Percentiles rank a stretch among this genome's conserved stretches.
These are phyloP conservation scores for Daldinia decipiens DNA, from an alignment of 495 filamentous ascomycete genomes.

Conservation along the genomic window DNA sequence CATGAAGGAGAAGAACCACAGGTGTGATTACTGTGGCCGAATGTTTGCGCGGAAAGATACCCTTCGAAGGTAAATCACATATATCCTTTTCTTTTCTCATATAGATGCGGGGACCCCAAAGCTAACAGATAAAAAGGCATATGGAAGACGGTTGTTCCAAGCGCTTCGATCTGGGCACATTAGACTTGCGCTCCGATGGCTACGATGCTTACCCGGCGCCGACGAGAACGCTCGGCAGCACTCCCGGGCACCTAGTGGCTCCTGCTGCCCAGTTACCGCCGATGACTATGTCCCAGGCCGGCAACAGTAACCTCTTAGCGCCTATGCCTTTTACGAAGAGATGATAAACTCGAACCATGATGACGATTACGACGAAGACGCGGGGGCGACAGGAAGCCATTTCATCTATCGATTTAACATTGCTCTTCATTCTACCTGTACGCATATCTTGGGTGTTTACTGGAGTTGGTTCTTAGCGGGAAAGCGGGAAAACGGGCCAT, in stretches of 20 bases:
- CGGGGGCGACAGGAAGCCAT: constrained; percentile 16
- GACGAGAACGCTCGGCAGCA: constrained; percentile 43
- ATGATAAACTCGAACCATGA: constrained; percentile 39
- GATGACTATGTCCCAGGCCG: constrained; percentile 55
- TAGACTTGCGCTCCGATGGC: constrained; percentile 56
- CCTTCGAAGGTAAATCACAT: constrained; percentile 70
- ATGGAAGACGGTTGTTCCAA: constrained; percentile 84
- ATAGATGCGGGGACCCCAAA: constrained; percentile 3
- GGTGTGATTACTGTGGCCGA: constrained; percentile 76
- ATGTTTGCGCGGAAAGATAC: constrained; percentile 87
- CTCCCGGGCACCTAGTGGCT: constrained; percentile 42
- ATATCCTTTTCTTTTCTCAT: neutral
- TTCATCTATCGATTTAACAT: constrained; percentile 21
- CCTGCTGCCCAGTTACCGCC: constrained; percentile 52
- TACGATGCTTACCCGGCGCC: constrained; percentile 50
- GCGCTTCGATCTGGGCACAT: constrained; percentile 67
- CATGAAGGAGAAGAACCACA: constrained; percentile 74
- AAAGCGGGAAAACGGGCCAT: constrained; percentile 33
- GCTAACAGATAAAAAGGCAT: constrained; percentile 59
- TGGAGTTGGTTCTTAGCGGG: constrained; percentile 27
- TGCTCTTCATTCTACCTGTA: constrained; percentile 29
- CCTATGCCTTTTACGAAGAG: constrained; percentile 54
- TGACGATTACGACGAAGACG: constrained; percentile 32
- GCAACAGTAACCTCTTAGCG: constrained; percentile 49
- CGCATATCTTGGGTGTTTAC: constrained; percentile 30